Evolutionary conservation across 768 basidiomycete genomes (phyloP).

Genomic region (Podaxis sp.): DNA sequence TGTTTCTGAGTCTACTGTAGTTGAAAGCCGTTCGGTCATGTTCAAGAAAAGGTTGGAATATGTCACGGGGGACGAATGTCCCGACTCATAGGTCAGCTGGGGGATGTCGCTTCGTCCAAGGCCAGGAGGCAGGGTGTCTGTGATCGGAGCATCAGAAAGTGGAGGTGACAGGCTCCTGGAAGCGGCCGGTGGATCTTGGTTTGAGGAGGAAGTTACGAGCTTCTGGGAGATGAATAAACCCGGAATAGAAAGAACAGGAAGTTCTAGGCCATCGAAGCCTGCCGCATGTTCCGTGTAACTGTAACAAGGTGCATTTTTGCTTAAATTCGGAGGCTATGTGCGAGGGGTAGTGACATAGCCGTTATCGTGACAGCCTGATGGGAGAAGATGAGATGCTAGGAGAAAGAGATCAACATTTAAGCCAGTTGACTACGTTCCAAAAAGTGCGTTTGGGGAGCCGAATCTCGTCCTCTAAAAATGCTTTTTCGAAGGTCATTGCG

Average conservation of each 20-base stretch:
- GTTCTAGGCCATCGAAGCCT: slow-evolving; percentile 51
- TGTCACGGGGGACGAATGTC: neutral
- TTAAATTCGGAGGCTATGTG: slow-evolving; percentile 62
- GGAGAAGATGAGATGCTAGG: slow-evolving; percentile 2
- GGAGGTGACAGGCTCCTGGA: slow-evolving; percentile 7
- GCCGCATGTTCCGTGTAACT: slow-evolving; percentile 58
- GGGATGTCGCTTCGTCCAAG: neutral
- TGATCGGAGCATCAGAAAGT: slow-evolving; percentile 9
- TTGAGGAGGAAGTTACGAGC: slow-evolving; percentile 24
- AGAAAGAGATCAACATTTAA: neutral
- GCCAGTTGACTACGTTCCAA: slow-evolving; percentile 30
- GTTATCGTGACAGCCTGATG: slow-evolving; percentile 65
- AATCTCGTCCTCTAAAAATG: slow-evolving; percentile 57
- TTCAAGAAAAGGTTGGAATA: neutral
- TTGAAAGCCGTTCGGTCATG: neutral
- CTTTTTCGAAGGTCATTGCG: slow-evolving; percentile 21
- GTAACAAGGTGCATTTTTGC: slow-evolving; percentile 59
- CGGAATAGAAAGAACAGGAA: slow-evolving; percentile 50
- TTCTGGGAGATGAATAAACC: slow-evolving; percentile 60
- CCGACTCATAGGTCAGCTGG: neutral
- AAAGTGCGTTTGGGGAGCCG: slow-evolving; percentile 58
- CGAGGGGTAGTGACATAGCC: slow-evolving; percentile 60
- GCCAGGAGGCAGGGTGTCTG: neutral
- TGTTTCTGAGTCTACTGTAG: neutral
- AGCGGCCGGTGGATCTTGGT: slow-evolving; percentile 4